Evolutionary conservation across 805 yeast species (phyloP), one percentile per base, ranked within the genome.

Genomic region (Starmera amethionina): DNA sequence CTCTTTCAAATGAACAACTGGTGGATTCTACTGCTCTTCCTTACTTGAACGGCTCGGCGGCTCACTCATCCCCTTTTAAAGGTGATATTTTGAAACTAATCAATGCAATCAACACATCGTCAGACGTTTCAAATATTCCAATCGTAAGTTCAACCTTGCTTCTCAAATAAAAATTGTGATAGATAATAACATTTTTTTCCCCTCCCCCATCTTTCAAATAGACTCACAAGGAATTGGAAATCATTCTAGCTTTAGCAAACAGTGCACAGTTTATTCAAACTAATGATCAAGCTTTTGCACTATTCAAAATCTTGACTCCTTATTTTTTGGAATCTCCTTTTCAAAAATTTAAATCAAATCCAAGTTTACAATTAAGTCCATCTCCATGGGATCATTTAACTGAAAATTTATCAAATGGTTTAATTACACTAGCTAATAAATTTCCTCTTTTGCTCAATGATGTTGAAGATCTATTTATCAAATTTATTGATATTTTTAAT

Each of bases 181-280:
- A 3, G 18, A 16, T 16, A 16, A 3, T 16, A 16, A 16, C 18
- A 16, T 16, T 16, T 16, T 16, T 16, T 8, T 8, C 16, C n/a
- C 12, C 10, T 18, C 19, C 15, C 6, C 5, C 6, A 8, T 32
- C 12, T 9, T 31, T 14, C 5, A 32, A 3, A 12, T 11, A 37
- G 43, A 59, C 75, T 2, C 58, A 65, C 32, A 72, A 69, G 42
- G 82, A 78, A 44, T 65, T 70, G 52, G 83, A 78, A 48, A 67
- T 73, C 11, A 55, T 78, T 38, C 41, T 70, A 33, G 75, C 82
- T 0, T 56, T 77, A n/a, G 65, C 52, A 2, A 41, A 42, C 11
- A 46, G 79, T 44, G 50, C 67, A 10, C 52, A 68, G 4, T 41
- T 42, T 5, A 59, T 63, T 9, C 43, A 57, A 37, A 59, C 58